Percentiles rank a stretch among this genome's conserved stretches.
These are phyloP conservation scores for Aotearoamyces nothofagi DNA, from an alignment of 2,329 filamentous ascomycete species.

Conservation along the genomic window DNA sequence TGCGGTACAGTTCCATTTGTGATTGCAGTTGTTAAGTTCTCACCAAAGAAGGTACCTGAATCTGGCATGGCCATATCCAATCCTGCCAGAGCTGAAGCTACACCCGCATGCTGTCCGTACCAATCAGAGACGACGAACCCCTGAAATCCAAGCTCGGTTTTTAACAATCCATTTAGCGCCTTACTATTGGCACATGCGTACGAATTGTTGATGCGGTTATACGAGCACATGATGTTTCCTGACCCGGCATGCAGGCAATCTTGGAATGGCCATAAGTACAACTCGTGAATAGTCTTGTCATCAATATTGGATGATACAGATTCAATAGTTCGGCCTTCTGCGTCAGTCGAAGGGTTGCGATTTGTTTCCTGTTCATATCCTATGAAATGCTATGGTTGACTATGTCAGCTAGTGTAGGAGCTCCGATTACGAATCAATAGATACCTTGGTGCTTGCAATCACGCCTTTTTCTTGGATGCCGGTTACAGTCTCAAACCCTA, in stretches of 20 bases:
- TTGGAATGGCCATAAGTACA: slow-evolving; percentile 77
- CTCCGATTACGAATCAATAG: too few species aligned
- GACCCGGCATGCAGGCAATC: slow-evolving; percentile 67
- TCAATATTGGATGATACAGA: slow-evolving; percentile 60
- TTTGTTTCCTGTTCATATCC: slow-evolving; percentile 54
- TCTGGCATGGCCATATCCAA: slow-evolving; percentile 59
- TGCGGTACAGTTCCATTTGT: slow-evolving; percentile 42
- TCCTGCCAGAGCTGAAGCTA: slow-evolving; percentile 56
- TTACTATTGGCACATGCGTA: slow-evolving; percentile 63
- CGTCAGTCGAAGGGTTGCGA: slow-evolving; percentile 39
- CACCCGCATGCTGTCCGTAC: slow-evolving; percentile 68
- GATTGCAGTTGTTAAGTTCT: slow-evolving; percentile 42
- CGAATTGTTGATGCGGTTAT: slow-evolving; percentile 56
- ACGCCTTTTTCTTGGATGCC: slow-evolving; percentile 68
- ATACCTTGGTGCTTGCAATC: slow-evolving; percentile 63
- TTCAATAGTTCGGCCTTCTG: slow-evolving; percentile 35
- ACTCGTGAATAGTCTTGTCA: slow-evolving; percentile 56
- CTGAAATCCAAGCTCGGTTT: slow-evolving; percentile 75
- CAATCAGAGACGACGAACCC: slow-evolving; percentile 78
- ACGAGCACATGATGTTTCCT: slow-evolving; percentile 68
- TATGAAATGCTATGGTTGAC: slow-evolving; percentile 53
- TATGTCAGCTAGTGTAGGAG: too few species aligned
- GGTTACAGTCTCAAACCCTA: slow-evolving; percentile 52
- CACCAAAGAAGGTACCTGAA: slow-evolving; percentile 19
- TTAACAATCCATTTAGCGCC: slow-evolving; percentile 64